These are phyloP conservation scores for Tephrocybe rancida DNA, from an alignment of 768 basidiomycete species.

Conservation along the genomic window DNA sequence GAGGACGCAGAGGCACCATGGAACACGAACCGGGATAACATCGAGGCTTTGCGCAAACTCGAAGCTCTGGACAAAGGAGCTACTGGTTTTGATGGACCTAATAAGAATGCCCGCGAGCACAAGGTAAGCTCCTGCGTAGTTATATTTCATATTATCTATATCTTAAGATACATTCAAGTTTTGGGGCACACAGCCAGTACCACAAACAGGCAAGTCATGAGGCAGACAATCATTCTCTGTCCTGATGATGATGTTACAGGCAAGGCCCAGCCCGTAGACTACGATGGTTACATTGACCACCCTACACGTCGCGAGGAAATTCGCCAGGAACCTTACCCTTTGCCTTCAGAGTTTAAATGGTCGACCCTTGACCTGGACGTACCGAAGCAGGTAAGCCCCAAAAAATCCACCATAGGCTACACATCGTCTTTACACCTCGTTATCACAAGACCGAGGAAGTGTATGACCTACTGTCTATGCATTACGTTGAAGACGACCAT, in stretches of 20 bases:
- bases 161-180: conserved; percentile 53
- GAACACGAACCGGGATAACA: no score
- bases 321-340: conserved; percentile 82
- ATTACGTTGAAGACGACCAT: conserved; percentile 97
- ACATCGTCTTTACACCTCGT: conserved; percentile 1
- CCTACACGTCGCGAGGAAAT: conserved; percentile 77
- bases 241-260: conserved; percentile 37
- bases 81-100: conserved; percentile 70
- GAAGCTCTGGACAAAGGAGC: conserved; percentile 88
- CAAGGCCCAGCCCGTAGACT: conserved; percentile 58
- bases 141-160: background rate
- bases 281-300: conserved; percentile 88
- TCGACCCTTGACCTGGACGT: conserved; percentile 77
- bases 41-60: conserved; percentile 76
- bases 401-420: background rate
- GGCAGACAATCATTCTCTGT: background rate
- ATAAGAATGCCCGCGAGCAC: conserved; percentile 82
- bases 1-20: no score
- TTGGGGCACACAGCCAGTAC: conserved; percentile 97
- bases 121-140: conserved; percentile 56
- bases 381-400: conserved; percentile 59
- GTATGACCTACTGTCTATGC: conserved; percentile 85
- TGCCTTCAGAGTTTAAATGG: conserved; percentile 96
- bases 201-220: conserved; percentile 63
- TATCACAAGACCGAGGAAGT: conserved; percentile 83